Evolutionary conservation across 1,284 basidiomycete genomes (phyloP).

Genomic region (Fereydounia khargensis): DNA sequence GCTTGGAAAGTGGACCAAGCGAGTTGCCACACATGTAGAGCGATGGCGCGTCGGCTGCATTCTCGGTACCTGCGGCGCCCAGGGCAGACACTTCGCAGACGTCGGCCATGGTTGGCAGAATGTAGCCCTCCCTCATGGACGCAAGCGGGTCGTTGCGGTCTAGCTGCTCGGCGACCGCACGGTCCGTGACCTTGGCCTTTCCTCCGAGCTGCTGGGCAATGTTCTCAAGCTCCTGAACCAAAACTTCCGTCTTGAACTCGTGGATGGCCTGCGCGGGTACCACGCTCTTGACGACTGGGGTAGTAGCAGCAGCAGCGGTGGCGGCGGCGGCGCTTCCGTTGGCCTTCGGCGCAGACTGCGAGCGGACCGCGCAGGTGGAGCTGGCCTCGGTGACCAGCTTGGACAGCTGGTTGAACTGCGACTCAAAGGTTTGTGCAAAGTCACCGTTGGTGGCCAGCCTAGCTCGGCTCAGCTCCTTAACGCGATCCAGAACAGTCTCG

Average conservation of each 20-base stretch:
- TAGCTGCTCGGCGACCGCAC: slow-evolving; percentile 25
- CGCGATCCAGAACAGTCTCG: slow-evolving; percentile 20
- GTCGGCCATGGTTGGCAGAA: slow-evolving; percentile 34
- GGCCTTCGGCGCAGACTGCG: too few relatives aligned
- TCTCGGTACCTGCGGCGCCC: slow-evolving; percentile 9
- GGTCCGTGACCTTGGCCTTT: slow-evolving; percentile 19
- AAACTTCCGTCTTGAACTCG: slow-evolving; percentile 16
- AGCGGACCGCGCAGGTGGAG: not conserved
- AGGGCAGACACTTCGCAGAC: slow-evolving; percentile 20
- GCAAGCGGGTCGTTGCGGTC: slow-evolving; percentile 23
- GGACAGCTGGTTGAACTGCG: slow-evolving; percentile 24
- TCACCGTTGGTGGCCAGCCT: slow-evolving; percentile 12
- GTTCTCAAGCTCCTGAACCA: slow-evolving; percentile 19
- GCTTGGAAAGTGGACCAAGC: slow-evolving; percentile 76
- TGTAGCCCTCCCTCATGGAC: slow-evolving; percentile 31
- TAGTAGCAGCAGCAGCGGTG: not conserved
- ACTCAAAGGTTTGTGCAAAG: slow-evolving; percentile 17
- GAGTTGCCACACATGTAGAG: slow-evolving; percentile 96
- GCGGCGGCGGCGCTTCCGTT: not conserved
- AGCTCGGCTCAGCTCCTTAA: slow-evolving; percentile 18
- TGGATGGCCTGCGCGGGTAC: too few relatives aligned
- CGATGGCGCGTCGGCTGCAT: slow-evolving; percentile 46
- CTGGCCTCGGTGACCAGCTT: slow-evolving; percentile 30
- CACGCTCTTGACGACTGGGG: not conserved
- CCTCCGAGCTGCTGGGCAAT: slow-evolving; percentile 23